Evolutionary conservation across 352 stramenopile species (phyloP), one percentile per base, ranked within the genome.

Genomic region (Pythium dissotocum): DNA sequence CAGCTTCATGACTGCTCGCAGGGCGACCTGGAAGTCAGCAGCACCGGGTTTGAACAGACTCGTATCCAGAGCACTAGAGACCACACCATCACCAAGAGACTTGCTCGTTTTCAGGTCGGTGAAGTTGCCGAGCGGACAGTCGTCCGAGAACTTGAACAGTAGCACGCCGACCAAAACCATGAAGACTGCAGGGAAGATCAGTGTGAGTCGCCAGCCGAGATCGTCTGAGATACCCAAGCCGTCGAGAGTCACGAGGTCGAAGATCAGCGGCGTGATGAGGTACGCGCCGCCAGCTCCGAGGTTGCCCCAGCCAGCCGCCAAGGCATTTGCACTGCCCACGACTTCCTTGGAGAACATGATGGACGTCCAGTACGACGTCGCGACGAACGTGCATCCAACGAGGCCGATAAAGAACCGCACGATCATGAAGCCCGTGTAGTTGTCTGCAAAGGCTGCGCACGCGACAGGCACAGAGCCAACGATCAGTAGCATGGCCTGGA

Each of bases 361-460:
- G 48, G 84, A 93, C 0, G 93, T 97, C 95, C 95, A 99, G 72
- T 92, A 98, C 66, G 97, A 90, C 46, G 89, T 98, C 30, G 90
- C 89, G 10, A 98, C 91, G 72, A 99, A 98, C 28, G 90, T 90
- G 57, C 82, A 92, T 49, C 95, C 95, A n/a, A 97, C 89, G 65
- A 98, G 70, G 36, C 95, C 96, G 69, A 98, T 98, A 61, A 97
- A 97, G 61, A 98, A 94, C n/a, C 95, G 89, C 66, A 96, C 75
- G 58, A 97, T 61, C 40, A 88, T 71, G 32, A 98, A 82, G 0
- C 72, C 79, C 2, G 69, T 76, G 54, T 94, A 89, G 69, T 63
- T 92, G 26, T 89, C 89, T 1, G 96, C 89, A 21, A 98, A 76
- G 42, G 87, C 89, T 10, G 84, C 94, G 0, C 79, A 85, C n/a